Evolutionary conservation across 2,329 filamentous ascomycete species (phyloP).

Genomic region (Colletotrichum shisoi): DNA sequence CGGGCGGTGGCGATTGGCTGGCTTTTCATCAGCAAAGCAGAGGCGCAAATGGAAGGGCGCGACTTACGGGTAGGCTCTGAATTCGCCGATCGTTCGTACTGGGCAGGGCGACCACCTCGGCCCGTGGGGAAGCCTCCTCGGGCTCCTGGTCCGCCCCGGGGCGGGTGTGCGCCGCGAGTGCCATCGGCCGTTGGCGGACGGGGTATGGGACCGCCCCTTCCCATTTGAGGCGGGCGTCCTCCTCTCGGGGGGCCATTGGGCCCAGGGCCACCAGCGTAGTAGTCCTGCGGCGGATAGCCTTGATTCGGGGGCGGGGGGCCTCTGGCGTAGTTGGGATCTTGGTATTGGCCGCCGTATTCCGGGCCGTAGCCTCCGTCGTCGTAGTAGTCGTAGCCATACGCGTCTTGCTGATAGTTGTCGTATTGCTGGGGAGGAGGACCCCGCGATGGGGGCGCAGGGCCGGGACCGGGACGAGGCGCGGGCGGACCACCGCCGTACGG

Average conservation of each 20-base stretch:
- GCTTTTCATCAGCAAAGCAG: constrained; percentile 17
- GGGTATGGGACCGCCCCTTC: constrained; percentile 56
- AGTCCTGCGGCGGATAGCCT: constrained; percentile 55
- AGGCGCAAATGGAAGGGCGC: neutral
- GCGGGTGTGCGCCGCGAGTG: constrained; percentile 51
- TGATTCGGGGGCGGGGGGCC: constrained; percentile 50
- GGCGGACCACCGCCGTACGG: constrained; percentile 58
- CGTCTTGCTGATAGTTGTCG: constrained; percentile 56
- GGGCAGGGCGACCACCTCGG: constrained; percentile 53
- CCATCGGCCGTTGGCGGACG: constrained; percentile 53
- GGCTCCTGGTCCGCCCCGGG: constrained; percentile 47
- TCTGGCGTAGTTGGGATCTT: constrained; percentile 57
- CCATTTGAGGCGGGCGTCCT: constrained; percentile 54
- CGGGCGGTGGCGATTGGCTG: constrained; percentile 46
- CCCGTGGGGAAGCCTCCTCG: constrained; percentile 48
- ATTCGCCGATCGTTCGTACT: constrained; percentile 49
- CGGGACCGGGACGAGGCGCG: constrained; percentile 49
- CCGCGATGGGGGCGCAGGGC: constrained; percentile 39
- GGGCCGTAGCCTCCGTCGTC: constrained; percentile 52
- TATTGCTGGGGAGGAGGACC: constrained; percentile 52
- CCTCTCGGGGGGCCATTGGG: constrained; percentile 52
- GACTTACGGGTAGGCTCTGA: constrained; percentile 55
- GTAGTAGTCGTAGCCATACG: constrained; percentile 56
- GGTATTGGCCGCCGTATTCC: constrained; percentile 53
- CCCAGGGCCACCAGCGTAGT: constrained; percentile 53